Base-by-base conservation (phyloP, 2,329 filamentous ascomycete genomes). In the Paecilomyces formosus region DNA sequence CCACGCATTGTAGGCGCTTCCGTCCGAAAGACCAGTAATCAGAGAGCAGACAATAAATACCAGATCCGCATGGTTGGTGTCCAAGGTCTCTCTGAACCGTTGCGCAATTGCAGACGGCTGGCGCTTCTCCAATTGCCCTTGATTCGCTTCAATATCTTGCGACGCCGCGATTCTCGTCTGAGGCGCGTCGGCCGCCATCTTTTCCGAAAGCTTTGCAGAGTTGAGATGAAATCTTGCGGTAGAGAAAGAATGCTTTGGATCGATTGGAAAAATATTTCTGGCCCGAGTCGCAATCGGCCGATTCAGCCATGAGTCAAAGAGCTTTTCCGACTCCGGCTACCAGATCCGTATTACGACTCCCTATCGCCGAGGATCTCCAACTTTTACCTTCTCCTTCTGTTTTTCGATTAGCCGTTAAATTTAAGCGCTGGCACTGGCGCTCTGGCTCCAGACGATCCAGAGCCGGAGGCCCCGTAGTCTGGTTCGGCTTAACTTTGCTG, bases 1-100 rank as follows among this genome's bases (percentile, higher is more conserved):
- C 76, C 77, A 79, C 13, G 75, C 74, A 63, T 76, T 77, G 67
- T 78, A 78, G 11, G 76, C 73, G 49, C 74, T 72, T 59, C 74
- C 75, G 61, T 79, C 77, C 55, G 76, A 76, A 21, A 79, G 67
- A 1, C 77, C 77, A 0, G 76, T 78, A 31, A 73, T 65, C 56
- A 78, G 73, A 67, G 57, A 79, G 61, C 62, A 78, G 60, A 71
- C 66, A 12, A 71, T 59, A 39, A 67, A 76, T 52, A 76, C 62
- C 11, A 73, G 58, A 55, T 76, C 73, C 5, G 73, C 72, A 56
- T 75, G 63, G 7, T 67, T 66, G 39, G 67, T 60, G 28, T 66
- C 64, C 45, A 76, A 57, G 2, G 63, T 63, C 49, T 73, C 64
- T 7, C 63, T 64, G 71, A 70, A 74, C 56, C 65, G 63, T 55